phyloP scores from a whole-genome alignment of 495 filamentous ascomycete genomes.

The Echria macrotheca region DNA sequence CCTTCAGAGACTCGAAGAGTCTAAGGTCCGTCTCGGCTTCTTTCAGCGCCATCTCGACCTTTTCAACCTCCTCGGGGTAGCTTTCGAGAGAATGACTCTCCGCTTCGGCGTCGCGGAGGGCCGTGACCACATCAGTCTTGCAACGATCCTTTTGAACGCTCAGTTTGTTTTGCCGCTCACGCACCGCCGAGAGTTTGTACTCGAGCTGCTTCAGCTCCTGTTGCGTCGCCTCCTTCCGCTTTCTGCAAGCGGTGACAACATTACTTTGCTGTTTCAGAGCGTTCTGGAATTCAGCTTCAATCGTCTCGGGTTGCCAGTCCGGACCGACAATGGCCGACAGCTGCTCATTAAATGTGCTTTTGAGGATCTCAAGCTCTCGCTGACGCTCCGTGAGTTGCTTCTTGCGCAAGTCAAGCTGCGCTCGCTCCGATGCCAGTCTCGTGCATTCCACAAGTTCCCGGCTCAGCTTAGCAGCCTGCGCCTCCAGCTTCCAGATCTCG shows the following conservation, averaged over 20 bases:
- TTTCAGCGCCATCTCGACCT: conserved; percentile 54
- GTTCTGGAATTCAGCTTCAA: conserved; percentile 68
- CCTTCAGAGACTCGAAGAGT: conserved; percentile 53
- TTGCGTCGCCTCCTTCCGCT: conserved; percentile 60
- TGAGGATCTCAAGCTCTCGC: conserved; percentile 69
- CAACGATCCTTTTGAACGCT: conserved; percentile 58
- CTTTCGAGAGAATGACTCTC: conserved; percentile 34
- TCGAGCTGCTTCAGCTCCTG: conserved; percentile 74
- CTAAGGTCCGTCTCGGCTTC: conserved; percentile 57
- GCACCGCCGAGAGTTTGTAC: conserved; percentile 62
- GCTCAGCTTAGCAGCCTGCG: conserved; percentile 60
- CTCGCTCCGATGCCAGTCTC: conserved; percentile 68
- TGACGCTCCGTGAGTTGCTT: conserved; percentile 68
- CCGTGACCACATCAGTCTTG: conserved; percentile 40
- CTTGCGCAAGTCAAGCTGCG: conserved; percentile 70
- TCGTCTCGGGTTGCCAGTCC: conserved; percentile 60
- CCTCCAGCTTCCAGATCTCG: conserved; percentile 61
- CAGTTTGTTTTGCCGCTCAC: conserved; percentile 57
- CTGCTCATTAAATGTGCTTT: conserved; percentile 63
- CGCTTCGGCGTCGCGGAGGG: conserved; percentile 32
- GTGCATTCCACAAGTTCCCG: conserved; percentile 75
- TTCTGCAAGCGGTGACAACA: conserved; percentile 53
- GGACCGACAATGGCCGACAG: conserved; percentile 56
- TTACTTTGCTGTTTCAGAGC: conserved; percentile 52
- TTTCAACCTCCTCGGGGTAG: conserved; percentile 36